Base-by-base conservation (phyloP, 148 eudicot species). In the Persicaria maculosa region DNA sequence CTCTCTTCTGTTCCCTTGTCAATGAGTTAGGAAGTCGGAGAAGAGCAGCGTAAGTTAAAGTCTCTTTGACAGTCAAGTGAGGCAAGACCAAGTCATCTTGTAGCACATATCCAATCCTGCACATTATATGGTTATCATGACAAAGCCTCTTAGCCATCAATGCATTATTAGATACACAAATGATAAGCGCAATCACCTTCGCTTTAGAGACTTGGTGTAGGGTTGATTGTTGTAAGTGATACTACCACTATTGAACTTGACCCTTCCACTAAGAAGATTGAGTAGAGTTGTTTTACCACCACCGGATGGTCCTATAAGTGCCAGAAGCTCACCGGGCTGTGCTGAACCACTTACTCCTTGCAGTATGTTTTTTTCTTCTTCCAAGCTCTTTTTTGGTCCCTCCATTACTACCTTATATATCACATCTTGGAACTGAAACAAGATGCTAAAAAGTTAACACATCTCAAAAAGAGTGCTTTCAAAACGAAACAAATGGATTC, bases 311-410 rank as follows among this genome's bases (percentile, higher is more conserved):
- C 84, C 87, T 44, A 84, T 82, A 71, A 84, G 78, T 43, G 87
- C 87, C 6, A 82, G 81, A 77, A 84, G 73, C 19, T 84, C 87
- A 8, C 85, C 83, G 0, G 85, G 85, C 40, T 47, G 52, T 11
- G 62, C 87, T 54, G 87, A 81, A 11, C 87, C 87, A 47, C 76
- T 81, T 64, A 82, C 79, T 64, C 87, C 84, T 17, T 84, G 85
- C 6, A 79, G 57, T 71, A 79, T 84, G 57, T 71, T 48, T 67
- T 75, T 77, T 44, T 81, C 84, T 43, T 44, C 68, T 9, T 22
- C 52, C 47, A 65, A 36, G 45, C 45, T 15, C 70, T 65, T 40
- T 65, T 17, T 14, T 65, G 70, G 20, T 45, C 80, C 80, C 20
- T 68, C 76, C 75, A 77, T 16, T 3, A 47, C 71, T 52, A 80